Evolutionary conservation across 768 basidiomycete species (phyloP).

Genomic region (Pleurotus tuber-regium): DNA sequence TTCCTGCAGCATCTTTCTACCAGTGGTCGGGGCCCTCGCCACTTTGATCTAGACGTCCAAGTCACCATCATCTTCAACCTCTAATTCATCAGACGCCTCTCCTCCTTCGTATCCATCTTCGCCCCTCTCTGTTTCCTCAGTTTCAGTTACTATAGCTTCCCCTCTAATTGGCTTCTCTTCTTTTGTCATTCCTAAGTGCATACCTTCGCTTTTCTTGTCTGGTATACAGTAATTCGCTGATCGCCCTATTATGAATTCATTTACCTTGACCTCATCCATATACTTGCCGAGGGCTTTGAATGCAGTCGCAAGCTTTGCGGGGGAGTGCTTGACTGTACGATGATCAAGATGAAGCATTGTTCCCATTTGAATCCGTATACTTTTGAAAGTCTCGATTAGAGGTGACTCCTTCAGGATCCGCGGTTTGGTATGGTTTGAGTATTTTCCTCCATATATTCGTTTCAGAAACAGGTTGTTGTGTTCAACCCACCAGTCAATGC

Average conservation of each 20-base stretch:
- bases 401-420: constrained; percentile 31
- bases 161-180: background rate
- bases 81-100: constrained; percentile 3
- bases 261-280: constrained; percentile 13
- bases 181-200: constrained; percentile 2
- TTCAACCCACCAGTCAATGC: constrained; percentile 39
- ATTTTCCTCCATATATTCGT: constrained; percentile 30
- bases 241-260: constrained; percentile 13
- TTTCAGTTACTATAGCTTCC: constrained; percentile 1
- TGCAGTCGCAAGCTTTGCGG: constrained; percentile 25
- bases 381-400: constrained; percentile 31
- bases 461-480: constrained; percentile 43
- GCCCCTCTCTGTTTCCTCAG: background rate
- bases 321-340: constrained; percentile 23
- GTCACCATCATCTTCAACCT: constrained; percentile 1
- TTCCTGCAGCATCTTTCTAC: background rate
- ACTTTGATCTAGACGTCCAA: constrained; percentile 7
- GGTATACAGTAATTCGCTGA: constrained; percentile 14
- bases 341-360: constrained; percentile 23
- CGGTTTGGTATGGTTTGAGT: constrained; percentile 29
- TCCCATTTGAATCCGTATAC: constrained; percentile 21
- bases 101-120: background rate
- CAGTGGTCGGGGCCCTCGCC: background rate
- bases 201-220: constrained; percentile 16
- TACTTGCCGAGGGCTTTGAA: constrained; percentile 17